phyloP scores from a whole-genome alignment of 768 basidiomycete species.

The Auricularia sp. region DNA sequence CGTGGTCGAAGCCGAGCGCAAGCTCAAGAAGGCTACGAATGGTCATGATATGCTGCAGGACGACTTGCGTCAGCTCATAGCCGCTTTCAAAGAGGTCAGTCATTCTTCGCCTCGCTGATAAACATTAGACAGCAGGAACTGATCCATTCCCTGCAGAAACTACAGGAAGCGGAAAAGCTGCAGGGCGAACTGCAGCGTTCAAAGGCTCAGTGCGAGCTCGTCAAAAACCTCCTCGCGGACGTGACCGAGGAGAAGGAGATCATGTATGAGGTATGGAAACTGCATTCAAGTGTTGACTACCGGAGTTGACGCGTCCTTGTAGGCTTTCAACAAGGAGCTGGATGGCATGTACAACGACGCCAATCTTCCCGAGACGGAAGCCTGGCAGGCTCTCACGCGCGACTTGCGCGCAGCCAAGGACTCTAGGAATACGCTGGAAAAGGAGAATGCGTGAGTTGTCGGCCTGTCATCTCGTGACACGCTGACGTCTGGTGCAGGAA shows the following conservation, averaged over 20 bases:
- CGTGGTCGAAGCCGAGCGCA: slow-evolving; percentile 47
- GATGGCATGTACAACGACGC: slow-evolving; percentile 85
- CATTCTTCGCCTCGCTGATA: slow-evolving; percentile 8
- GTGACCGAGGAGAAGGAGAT: slow-evolving; percentile 82
- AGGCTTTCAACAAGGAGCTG: slow-evolving; percentile 93
- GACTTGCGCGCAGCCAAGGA: slow-evolving; percentile 73
- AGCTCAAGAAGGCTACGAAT: slow-evolving; percentile 40
- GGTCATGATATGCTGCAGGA: slow-evolving; percentile 47
- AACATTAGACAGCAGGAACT: background rate
- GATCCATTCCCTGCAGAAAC: slow-evolving; percentile 32
- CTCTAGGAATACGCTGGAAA: slow-evolving; percentile 55
- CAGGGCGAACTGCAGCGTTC: slow-evolving; percentile 57
- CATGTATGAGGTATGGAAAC: slow-evolving; percentile 69
- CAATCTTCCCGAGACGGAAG: slow-evolving; percentile 72
- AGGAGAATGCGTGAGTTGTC: slow-evolving; percentile 68
- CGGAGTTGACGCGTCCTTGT: background rate
- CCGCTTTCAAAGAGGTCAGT: slow-evolving; percentile 49
- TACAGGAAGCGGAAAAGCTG: slow-evolving; percentile 50
- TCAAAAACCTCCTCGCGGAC: slow-evolving; percentile 68
- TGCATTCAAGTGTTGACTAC: background rate
- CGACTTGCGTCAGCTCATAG: slow-evolving; percentile 39
- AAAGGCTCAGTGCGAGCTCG: slow-evolving; percentile 66
- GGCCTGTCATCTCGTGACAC: slow-evolving; percentile 7
- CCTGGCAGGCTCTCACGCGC: slow-evolving; percentile 65
- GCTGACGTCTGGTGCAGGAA: background rate